Percentiles rank a stretch among this genome's conserved stretches.
Conservation (phyloP, 805 yeast genomes). For the Metschnikowia matae region DNA sequence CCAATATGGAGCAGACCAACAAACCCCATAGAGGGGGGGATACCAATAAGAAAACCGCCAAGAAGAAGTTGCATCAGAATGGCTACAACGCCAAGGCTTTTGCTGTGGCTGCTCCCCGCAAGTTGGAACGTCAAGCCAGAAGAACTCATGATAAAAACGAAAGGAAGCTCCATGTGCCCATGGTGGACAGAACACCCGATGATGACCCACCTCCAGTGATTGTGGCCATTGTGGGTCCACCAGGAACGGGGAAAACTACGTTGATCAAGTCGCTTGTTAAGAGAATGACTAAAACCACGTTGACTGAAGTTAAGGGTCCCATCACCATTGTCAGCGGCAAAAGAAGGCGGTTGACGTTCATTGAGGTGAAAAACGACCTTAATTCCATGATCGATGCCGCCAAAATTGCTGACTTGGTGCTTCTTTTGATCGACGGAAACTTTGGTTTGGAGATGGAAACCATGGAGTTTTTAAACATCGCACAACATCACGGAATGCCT, state of each 20-base stretch:
- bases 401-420: conserved; percentile 88
- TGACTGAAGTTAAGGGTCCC: conserved; percentile 90
- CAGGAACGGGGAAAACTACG: conserved; percentile 97
- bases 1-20: conserved; percentile 50
- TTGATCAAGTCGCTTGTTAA: conserved; percentile 84
- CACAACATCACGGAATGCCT: conserved; percentile 99
- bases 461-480: conserved; percentile 94
- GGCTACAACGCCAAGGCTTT: conserved; percentile 53
- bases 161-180: conserved; percentile 87
- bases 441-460: conserved; percentile 99
- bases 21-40: conserved; percentile 72
- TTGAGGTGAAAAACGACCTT: conserved; percentile 89
- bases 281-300: conserved; percentile 80
- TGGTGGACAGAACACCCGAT: conserved; percentile 96
- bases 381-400: conserved; percentile 96
- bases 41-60: conserved; percentile 52
- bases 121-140: conserved; percentile 76
- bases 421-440: conserved; percentile 89
- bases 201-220: conserved; percentile 97
- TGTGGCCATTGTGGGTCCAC: conserved; percentile 97
- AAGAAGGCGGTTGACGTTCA: conserved; percentile 83
- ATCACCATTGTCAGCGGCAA: conserved; percentile 96
- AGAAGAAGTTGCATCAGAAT: conserved; percentile 82
- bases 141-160: conserved; percentile 82
- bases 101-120: conserved; percentile 63